Base-by-base conservation (phyloP, 2,329 filamentous ascomycete species). In the Colletotrichum aenigma region DNA sequence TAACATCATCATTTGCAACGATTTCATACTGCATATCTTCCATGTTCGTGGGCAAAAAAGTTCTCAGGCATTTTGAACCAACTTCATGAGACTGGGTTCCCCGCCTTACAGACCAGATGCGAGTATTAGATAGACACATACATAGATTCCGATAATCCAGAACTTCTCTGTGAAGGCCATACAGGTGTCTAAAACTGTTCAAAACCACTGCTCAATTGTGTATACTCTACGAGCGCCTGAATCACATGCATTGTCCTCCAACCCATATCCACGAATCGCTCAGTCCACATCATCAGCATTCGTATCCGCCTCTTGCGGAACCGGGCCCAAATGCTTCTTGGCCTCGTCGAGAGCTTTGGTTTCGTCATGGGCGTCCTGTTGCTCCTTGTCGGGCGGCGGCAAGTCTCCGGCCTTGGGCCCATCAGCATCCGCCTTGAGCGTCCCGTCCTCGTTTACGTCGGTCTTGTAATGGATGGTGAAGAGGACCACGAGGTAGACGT, bases 401-500 rank as follows among this genome's bases (percentile, higher is more conserved):
- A 66, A 61, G n/a, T 76, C 66, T 7, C 74, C 70, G 18, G 78
- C 80, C 67, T 82, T 80, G 32, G 81, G 81, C 55, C 84, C 81
- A 21, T 81, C 82, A 0, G 85, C 85, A 1, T 83, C 83, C 15
- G 80, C 78, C 79, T 90, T 92, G 10, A 92, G 81, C 2, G 86
- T 87, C 2, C 91, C 91, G 66, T 92, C 87, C 75, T 92, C 89
- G 77, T 91, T 88, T 38, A 93, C 86, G 76, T 94, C 89, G 62
- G 94, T 92, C 71, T 91, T 92, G 10, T 93, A 90, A 75, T 97
- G 89, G 6, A 98, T 87, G 21, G 93, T 94, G 83, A 98, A 96
- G 7, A 95, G 85, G 18, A 98, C 88, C 61, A 96, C 95, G 34
- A 98, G 91, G 79, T 98, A 95, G 18, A 95, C 90, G 38, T 94